These are phyloP conservation scores for Amaranthus hypochondriacus DNA, from an alignment of 148 eudicot species.

Conservation along the genomic window DNA sequence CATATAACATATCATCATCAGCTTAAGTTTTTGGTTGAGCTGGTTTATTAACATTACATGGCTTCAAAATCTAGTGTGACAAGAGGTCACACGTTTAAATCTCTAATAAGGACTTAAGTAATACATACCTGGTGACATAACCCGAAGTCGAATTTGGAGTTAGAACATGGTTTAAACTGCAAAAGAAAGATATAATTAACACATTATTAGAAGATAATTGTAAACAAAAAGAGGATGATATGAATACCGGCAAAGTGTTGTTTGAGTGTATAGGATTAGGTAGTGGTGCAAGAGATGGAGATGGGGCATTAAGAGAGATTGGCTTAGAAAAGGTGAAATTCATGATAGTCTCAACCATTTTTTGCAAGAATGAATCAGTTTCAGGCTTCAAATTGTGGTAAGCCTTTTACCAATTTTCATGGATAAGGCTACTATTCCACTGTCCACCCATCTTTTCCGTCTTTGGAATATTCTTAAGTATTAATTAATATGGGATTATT, in stretches of 20 bases:
- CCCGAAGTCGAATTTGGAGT: conserved; percentile 36
- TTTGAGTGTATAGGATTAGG: conserved; percentile 18
- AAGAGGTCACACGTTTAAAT: too few relatives aligned
- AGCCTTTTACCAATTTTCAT: neutral
- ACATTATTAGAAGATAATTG: neutral
- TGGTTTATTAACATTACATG: too few relatives aligned
- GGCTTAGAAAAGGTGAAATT: conserved; percentile 47
- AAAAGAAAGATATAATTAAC: conserved; percentile 7
- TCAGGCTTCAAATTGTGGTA: neutral
- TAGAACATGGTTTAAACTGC: conserved; percentile 50
- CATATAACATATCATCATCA: too few relatives aligned
- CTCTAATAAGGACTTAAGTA: too few relatives aligned
- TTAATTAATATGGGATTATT: too few relatives aligned
- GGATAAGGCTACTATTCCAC: conserved; percentile 33
- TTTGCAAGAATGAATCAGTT: neutral
- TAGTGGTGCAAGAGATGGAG: conserved; percentile 22
- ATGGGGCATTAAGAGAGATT: conserved; percentile 20
- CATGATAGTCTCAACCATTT: conserved; percentile 46
- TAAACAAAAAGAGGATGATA: neutral
- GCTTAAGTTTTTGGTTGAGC: too few relatives aligned
- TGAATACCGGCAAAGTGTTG: conserved; percentile 24
- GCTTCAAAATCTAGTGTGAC: too few relatives aligned
- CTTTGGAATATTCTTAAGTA: neutral
- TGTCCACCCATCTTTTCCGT: conserved; percentile 13
- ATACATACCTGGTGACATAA: conserved; percentile 38